These are phyloP conservation scores for Yamadazyma trypodendri DNA, from an alignment of 1,139 yeast genomes.

Conservation along the genomic window DNA sequence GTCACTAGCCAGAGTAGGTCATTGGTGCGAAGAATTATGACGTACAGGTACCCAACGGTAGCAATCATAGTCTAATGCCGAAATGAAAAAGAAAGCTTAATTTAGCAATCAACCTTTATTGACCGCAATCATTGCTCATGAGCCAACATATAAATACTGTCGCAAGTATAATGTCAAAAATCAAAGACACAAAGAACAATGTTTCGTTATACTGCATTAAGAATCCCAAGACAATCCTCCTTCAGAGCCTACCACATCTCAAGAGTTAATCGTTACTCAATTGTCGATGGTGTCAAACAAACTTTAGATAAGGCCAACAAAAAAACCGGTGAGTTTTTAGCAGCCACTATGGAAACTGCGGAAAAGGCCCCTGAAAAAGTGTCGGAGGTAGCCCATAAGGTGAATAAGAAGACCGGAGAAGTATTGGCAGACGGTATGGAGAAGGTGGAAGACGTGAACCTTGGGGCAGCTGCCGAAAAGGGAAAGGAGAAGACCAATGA, in stretches of 20 bases:
- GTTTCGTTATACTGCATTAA: constrained; percentile 13
- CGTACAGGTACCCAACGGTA: too few relatives aligned
- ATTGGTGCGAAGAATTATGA: neutral
- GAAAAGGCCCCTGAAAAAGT: constrained; percentile 22
- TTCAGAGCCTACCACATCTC: constrained; percentile 11
- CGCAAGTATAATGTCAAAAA: neutral
- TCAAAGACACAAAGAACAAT: constrained; percentile 5
- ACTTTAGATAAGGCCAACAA: constrained; percentile 34
- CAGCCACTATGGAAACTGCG: constrained; percentile 33
- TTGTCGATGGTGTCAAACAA: constrained; percentile 36
- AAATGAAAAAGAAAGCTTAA: constrained; percentile 1
- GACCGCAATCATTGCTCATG: constrained; percentile 12
- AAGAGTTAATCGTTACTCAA: constrained; percentile 19
- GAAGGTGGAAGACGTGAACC: constrained; percentile 16
- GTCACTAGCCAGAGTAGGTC: too few relatives aligned
- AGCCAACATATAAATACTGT: constrained; percentile 2
- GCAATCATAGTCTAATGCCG: neutral
- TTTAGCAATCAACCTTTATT: constrained; percentile 1
- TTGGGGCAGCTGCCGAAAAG: constrained; percentile 14
- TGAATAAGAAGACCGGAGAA: constrained; percentile 29
- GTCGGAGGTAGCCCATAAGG: constrained; percentile 18
- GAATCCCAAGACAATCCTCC: constrained; percentile 9
- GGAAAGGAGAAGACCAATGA: constrained; percentile 36
- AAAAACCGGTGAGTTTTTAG: constrained; percentile 35
- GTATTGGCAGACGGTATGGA: constrained; percentile 32